A percentile compares a stretch with the other conserved stretches of the same genome.
Conservation (phyloP, 768 basidiomycete genomes). For the Phanerochaete sordida region DNA sequence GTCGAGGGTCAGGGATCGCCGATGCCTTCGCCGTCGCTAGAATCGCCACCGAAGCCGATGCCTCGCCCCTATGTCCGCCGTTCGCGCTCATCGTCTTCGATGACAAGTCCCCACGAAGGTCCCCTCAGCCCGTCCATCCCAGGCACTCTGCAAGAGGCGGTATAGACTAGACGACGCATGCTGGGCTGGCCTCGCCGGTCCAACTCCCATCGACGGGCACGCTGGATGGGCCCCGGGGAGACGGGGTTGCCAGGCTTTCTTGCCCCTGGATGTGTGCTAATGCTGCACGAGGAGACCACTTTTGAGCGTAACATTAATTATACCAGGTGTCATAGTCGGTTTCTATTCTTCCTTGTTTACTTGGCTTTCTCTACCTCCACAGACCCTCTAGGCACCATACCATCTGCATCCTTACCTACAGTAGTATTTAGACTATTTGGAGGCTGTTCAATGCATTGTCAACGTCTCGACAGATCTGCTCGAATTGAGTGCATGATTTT, state of each 20-base stretch:
- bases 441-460: not conserved
- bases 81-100: constrained; percentile 42
- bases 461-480: not conserved
- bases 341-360: not conserved
- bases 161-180: not conserved
- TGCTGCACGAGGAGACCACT: not conserved
- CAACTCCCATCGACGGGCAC: not conserved
- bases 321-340: not conserved
- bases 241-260: not conserved
- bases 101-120: not conserved
- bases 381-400: not conserved
- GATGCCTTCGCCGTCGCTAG: constrained; percentile 15
- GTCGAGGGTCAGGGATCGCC: not conserved
- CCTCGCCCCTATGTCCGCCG: constrained; percentile 63
- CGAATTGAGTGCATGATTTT: not conserved
- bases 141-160: constrained; percentile 10
- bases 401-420: not conserved
- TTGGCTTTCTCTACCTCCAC: not conserved
- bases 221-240: not conserved
- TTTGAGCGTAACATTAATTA: not conserved
- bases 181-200: too few relatives aligned
- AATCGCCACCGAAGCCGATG: constrained; percentile 35
- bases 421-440: constrained; percentile 1
- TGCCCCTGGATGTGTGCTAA: not conserved
- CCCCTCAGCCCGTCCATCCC: constrained; percentile 1